A percentile compares a stretch with the other conserved stretches of the same genome.
phyloP scores from a whole-genome alignment of 2,329 filamentous ascomycete species.

The Paracoccidioides lutzii region DNA sequence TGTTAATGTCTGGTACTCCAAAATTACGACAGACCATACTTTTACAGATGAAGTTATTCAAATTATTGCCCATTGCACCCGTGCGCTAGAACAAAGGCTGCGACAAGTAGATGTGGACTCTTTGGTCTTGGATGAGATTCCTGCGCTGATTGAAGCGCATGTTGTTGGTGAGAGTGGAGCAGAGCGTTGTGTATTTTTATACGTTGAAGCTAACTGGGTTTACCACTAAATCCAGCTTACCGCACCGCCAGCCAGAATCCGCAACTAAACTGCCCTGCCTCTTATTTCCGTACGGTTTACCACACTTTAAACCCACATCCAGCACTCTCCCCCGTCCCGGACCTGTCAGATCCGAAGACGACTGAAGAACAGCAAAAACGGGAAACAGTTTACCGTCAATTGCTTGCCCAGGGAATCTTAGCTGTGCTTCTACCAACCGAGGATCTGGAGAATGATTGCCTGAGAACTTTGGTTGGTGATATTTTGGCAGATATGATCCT shows the following conservation, averaged over 20 bases:
- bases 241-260: conserved; percentile 51
- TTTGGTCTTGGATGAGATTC: conserved; percentile 75
- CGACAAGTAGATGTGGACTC: conserved; percentile 71
- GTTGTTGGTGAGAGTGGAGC: conserved; percentile 38
- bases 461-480: conserved; percentile 72
- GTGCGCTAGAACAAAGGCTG: conserved; percentile 73
- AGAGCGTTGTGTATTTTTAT: background rate
- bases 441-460: conserved; percentile 75
- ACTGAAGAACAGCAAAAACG: conserved; percentile 55
- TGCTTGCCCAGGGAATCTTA: conserved; percentile 72
- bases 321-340: conserved; percentile 64
- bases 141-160: conserved; percentile 67
- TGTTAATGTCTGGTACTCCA: conserved; percentile 83
- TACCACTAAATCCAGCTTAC: conserved; percentile 46
- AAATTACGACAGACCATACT: conserved; percentile 77
- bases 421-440: conserved; percentile 81
- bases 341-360: conserved; percentile 38
- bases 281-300: conserved; percentile 58
- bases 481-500: conserved; percentile 84
- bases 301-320: conserved; percentile 74
- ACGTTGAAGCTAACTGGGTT: conserved; percentile 8
- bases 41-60: conserved; percentile 82
- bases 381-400: conserved; percentile 71
- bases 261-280: conserved; percentile 46
- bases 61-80: conserved; percentile 82